Evolutionary conservation across 441 rosid genomes (phyloP).

Genomic region (Arabidopsis lyrata): DNA sequence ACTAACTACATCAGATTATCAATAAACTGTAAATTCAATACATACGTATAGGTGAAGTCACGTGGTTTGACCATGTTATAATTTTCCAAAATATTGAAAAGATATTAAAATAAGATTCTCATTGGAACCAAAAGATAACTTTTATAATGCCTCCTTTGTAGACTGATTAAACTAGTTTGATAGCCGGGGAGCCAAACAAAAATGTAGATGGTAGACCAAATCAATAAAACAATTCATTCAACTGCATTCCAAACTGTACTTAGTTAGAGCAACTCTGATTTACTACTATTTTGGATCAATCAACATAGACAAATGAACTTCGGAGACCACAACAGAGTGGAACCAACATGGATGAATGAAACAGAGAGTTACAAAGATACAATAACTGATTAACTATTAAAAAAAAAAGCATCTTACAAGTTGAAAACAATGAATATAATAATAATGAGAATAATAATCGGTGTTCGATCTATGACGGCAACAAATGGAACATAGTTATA

Average conservation of each 20-base stretch:
- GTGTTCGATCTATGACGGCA: no score
- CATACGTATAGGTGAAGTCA: slow-evolving; percentile 29
- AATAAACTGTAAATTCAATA: slow-evolving; percentile 31
- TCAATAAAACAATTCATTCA: slow-evolving; percentile 4
- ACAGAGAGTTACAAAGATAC: no score
- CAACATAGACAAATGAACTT: neutral
- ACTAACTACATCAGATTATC: slow-evolving; percentile 12
- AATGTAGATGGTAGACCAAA: slow-evolving; percentile 34
- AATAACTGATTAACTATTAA: no score
- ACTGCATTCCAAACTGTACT: neutral
- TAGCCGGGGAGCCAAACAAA: slow-evolving; percentile 34
- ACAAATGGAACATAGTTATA: no score
- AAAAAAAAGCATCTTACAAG: no score
- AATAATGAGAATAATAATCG: no score
- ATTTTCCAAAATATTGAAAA: neutral
- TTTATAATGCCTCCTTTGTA: slow-evolving; percentile 27
- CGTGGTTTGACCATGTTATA: slow-evolving; percentile 41
- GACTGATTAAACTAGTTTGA: slow-evolving; percentile 19
- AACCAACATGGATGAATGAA: no score
- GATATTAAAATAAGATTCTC: neutral
- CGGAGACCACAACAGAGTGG: no score
- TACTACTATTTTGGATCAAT: slow-evolving; percentile 3
- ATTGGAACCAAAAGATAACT: slow-evolving; percentile 28
- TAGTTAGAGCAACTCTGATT: neutral
- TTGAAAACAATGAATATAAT: no score